Evolutionary conservation across 2,329 filamentous ascomycete species (phyloP), one percentile per base, ranked within the genome.

Genomic region (Scortechinia acanthostroma): DNA sequence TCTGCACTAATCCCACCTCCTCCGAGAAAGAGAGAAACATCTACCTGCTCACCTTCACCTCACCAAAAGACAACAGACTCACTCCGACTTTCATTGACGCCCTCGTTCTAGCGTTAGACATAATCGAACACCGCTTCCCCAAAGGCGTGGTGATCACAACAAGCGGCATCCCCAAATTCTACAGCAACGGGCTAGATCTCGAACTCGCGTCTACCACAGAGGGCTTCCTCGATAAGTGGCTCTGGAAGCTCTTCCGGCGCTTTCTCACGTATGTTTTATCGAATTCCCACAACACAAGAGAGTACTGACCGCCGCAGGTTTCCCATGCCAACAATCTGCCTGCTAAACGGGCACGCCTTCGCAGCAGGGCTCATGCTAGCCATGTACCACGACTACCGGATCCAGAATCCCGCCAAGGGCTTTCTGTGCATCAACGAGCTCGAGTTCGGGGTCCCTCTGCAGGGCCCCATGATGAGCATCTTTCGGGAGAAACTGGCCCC

Each of bases 371-470:
- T 91, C 49, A 91, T 93, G 82, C 69, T 86, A 6, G 78, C 86
- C 47, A 87, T 89, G 76, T 80, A 86, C 64, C 86, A 91, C 63
- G 87, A 91, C 65, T 93, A 93, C 67, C 78, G 88, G 21, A 72
- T 93, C 52, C 86, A 88, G 68, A 85, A 85, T 56, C 76, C 83
- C 1, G 57, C 71, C 2, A 71, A 75, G 17, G 88, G 88, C n/a
- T 91, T 80, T 63, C 61, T 87, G 30, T 91, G 88, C 63, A 67
- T 93, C 52, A 91, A 91, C 62, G 88, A 93, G 66, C 71, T 93
- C 14, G 81, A 90, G 52, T 85, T 93, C 49, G 87, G 88, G 44
- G 83, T 83, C 1, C 77, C 83, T n/a, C 74, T 93, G 25, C 76
- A 81, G 51, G 74, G 86, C 2, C 73, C 86, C 48, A 90, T 94